Percentiles rank a stretch among this genome's conserved stretches.
Evolutionary conservation across 768 basidiomycete genomes (phyloP).

Genomic region (Phaeotremella skinneri): DNA sequence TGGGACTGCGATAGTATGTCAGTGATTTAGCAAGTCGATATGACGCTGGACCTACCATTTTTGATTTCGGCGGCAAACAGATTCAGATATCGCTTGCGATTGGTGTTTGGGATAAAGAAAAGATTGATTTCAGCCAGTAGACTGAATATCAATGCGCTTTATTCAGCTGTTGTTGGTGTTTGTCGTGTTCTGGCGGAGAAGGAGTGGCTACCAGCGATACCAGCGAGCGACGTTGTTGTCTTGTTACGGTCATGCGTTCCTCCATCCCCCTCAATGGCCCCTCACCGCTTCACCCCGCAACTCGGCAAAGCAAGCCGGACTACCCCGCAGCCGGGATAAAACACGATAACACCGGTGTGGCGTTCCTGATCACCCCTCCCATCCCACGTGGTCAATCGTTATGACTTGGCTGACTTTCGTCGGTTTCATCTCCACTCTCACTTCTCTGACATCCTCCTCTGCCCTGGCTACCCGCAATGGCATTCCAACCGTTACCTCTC

Average conservation of each 20-base stretch:
- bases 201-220: too few relatives aligned
- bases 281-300: background rate
- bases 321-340: background rate
- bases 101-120: background rate
- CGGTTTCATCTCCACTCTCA: background rate
- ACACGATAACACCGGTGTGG: background rate
- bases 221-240: too few relatives aligned
- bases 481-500: slow-evolving; percentile 1
- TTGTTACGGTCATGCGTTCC: too few relatives aligned
- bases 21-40: background rate
- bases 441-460: background rate
- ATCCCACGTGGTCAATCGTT: background rate
- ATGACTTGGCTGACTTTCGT: background rate
- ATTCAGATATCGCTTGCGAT: too few relatives aligned
- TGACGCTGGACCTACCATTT: background rate
- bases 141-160: background rate
- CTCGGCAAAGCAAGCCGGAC: background rate
- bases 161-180: background rate
- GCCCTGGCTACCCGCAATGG: background rate
- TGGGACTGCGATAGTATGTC: slow-evolving; percentile 6
- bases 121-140: background rate
- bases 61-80: background rate
- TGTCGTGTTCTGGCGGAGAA: background rate
- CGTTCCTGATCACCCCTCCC: background rate
- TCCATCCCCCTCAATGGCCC: too few relatives aligned